Evolutionary conservation across 106 monocot genomes (phyloP).

Genomic region (Allium cepa): DNA sequence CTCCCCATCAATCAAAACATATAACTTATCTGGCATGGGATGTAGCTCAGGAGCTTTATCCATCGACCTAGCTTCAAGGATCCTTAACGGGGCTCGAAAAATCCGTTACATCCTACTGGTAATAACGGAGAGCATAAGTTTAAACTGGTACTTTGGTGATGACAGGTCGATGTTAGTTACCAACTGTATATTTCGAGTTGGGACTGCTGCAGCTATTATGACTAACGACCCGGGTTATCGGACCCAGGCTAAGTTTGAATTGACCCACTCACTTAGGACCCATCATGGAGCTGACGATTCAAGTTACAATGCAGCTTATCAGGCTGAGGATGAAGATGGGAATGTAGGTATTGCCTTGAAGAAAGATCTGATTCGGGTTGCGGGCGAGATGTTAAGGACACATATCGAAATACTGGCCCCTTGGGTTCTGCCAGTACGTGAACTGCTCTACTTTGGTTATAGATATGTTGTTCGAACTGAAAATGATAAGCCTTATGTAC

Average conservation of each 20-base stretch:
- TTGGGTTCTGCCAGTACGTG: conserved; percentile 29
- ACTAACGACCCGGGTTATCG: conserved; percentile 39
- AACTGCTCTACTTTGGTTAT: conserved; percentile 25
- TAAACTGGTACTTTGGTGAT: conserved; percentile 77
- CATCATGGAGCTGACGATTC: conserved; percentile 62
- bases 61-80: conserved; percentile 42
- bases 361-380: conserved; percentile 60
- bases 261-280: conserved; percentile 42
- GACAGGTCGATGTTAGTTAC: conserved; percentile 72
- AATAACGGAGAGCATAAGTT: conserved; percentile 55
- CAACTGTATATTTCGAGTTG: conserved; percentile 80
- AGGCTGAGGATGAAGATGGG: conserved; percentile 45
- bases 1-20: conserved; percentile 15
- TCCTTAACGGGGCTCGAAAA: conserved; percentile 10
- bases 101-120: conserved; percentile 47
- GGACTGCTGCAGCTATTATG: conserved; percentile 45
- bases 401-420: conserved; percentile 47
- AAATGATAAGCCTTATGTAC: conserved; percentile 27
- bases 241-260: conserved; percentile 37
- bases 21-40: conserved; percentile 66
- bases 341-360: conserved; percentile 38
- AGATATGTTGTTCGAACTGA: neutral
- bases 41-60: conserved; percentile 49
- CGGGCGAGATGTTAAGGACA: conserved; percentile 19
- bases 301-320: conserved; percentile 43